These are phyloP conservation scores for Mucor plumbeus DNA, from an alignment of 371 early-diverging fungal genomes.

Conservation along the genomic window DNA sequence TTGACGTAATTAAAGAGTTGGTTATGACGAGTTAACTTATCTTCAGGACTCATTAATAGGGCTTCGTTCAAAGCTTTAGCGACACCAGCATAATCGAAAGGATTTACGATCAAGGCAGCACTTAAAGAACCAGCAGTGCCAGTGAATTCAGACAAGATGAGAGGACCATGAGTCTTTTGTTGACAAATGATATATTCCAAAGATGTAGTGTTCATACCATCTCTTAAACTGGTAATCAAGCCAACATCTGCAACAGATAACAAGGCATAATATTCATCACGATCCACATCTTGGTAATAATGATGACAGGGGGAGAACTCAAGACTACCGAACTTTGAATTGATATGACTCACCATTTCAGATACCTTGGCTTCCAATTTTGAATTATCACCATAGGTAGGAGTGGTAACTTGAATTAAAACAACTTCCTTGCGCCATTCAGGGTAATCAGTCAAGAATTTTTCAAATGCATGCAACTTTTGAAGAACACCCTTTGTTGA, in stretches of 20 bases:
- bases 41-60: conserved; percentile 78
- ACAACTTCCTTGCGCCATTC: conserved; percentile 92
- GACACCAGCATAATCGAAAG: conserved; percentile 94
- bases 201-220: conserved; percentile 99
- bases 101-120: conserved; percentile 92
- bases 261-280: conserved; percentile 96
- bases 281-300: conserved; percentile 94
- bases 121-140: conserved; percentile 95
- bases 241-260: conserved; percentile 94
- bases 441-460: conserved; percentile 87
- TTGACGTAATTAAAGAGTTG: conserved; percentile 85
- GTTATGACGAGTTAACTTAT: conserved; percentile 74
- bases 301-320: conserved; percentile 95
- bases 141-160: conserved; percentile 96
- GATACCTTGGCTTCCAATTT: conserved; percentile 87
- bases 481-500: conserved; percentile 98
- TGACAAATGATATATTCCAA: conserved; percentile 98
- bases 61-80: conserved; percentile 91
- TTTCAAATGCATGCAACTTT: conserved; percentile 94
- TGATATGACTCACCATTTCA: conserved; percentile 91
- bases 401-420: conserved; percentile 82
- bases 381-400: conserved; percentile 62
- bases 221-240: conserved; percentile 96
- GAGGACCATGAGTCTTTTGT: conserved; percentile 84
- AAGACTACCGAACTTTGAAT: conserved; percentile 93